Conservation (phyloP, 257 asterid species). For the Solanum ahanhuiri region DNA sequence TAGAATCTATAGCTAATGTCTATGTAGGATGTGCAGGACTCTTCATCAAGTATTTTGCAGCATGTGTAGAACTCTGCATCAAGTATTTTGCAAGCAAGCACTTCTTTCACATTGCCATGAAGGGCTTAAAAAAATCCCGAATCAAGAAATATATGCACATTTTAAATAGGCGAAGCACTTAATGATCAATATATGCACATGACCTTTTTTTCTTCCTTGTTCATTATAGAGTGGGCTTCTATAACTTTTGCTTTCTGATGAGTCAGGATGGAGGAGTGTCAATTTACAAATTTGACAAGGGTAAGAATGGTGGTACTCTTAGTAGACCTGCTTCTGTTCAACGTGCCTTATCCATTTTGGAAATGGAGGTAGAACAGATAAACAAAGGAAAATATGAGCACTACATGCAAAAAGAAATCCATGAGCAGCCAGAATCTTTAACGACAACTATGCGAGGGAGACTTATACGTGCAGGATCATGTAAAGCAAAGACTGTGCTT, state of each 20-base stretch:
- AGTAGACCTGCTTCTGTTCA: constrained; percentile 76
- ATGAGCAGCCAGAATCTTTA: constrained; percentile 92
- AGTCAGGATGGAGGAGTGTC: constrained; percentile 84
- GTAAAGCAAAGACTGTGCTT: constrained; percentile 82
- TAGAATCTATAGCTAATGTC: background rate
- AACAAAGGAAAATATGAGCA: constrained; percentile 92
- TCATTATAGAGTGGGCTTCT: background rate
- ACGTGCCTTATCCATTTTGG: constrained; percentile 87
- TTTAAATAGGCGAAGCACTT: background rate
- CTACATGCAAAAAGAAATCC: constrained; percentile 98
- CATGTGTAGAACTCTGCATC: background rate
- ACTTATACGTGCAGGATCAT: constrained; percentile 85
- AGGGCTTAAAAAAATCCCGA: background rate
- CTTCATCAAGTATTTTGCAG: background rate
- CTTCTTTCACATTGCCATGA: background rate
- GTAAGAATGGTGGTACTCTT: constrained; percentile 44
- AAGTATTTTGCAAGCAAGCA: background rate
- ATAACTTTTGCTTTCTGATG: constrained; percentile 4
- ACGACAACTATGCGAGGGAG: constrained; percentile 97
- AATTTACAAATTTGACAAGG: constrained; percentile 68
- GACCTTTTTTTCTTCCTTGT: background rate
- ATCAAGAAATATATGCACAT: background rate
- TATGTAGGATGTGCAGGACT: background rate
- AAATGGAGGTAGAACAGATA: constrained; percentile 97
- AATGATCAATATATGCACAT: background rate